A percentile compares a stretch with the other conserved stretches of the same genome.
Conservation (phyloP, 768 basidiomycete species). For the Lactarius tabidus region DNA sequence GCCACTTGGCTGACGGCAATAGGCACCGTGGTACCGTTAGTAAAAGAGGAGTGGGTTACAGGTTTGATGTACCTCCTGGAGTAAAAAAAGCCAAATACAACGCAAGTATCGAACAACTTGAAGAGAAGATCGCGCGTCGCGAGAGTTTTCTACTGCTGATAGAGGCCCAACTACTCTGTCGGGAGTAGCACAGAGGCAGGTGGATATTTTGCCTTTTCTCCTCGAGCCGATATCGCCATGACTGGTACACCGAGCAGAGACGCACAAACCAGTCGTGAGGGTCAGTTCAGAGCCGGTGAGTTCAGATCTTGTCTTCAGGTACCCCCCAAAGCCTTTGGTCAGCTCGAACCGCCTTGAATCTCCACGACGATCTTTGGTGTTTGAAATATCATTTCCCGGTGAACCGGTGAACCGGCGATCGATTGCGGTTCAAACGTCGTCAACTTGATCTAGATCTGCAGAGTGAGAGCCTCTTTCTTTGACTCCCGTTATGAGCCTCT, state of each 20-base stretch:
- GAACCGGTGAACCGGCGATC: background rate
- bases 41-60: background rate
- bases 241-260: background rate
- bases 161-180: background rate
- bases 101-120: background rate
- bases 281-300: constrained; percentile 14
- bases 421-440: too few relatives aligned
- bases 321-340: background rate
- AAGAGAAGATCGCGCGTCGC: background rate
- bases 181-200: background rate
- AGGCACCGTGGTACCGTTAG: background rate
- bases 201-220: constrained; percentile 8
- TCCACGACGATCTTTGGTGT: background rate
- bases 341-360: constrained; percentile 20
- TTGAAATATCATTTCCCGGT: constrained; percentile 11
- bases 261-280: background rate
- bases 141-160: background rate
- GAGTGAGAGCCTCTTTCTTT: background rate
- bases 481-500: constrained; percentile 19
- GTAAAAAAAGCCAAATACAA: background rate
- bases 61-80: background rate
- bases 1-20: background rate
- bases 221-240: background rate
- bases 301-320: constrained; percentile 26
- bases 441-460: constrained; percentile 15